Evolutionary conservation across 148 eudicot species (phyloP).

Genomic region (Chenopodium formosanum): DNA sequence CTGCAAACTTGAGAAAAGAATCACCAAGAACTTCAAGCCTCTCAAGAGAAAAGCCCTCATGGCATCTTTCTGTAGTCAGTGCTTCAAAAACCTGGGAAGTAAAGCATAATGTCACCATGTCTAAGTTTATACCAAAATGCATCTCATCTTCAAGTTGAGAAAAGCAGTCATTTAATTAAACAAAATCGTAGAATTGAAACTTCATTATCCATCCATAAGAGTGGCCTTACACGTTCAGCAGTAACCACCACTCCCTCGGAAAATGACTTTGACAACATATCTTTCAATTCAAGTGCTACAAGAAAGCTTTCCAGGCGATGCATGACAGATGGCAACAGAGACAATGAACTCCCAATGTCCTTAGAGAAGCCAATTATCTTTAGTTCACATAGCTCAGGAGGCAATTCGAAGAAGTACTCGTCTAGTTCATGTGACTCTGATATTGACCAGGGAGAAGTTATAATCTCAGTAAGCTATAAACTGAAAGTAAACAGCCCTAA

Average conservation of each 20-base stretch:
- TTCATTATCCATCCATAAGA: conserved; percentile 11
- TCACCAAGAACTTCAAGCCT: conserved; percentile 99
- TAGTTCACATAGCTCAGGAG: conserved; percentile 89
- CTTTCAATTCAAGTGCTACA: conserved; percentile 85
- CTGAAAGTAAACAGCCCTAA: neutral
- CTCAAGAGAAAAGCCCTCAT: conserved; percentile 82
- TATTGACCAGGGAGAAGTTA: neutral
- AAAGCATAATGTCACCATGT: neutral
- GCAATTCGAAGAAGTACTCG: conserved; percentile 86
- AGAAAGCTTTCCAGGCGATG: conserved; percentile 88
- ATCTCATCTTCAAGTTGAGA: neutral
- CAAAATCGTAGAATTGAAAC: neutral
- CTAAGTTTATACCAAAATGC: neutral
- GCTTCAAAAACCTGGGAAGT: conserved; percentile 88
- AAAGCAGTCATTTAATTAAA: neutral
- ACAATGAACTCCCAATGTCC: conserved; percentile 90
- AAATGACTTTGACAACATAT: conserved; percentile 60
- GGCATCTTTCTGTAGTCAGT: conserved; percentile 84
- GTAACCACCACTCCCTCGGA: conserved; percentile 68
- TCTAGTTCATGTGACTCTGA: conserved; percentile 72
- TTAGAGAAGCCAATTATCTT: conserved; percentile 84
- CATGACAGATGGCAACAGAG: conserved; percentile 89
- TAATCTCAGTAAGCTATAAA: neutral
- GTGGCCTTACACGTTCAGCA: conserved; percentile 56
- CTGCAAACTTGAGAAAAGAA: conserved; percentile 94